Conservation (phyloP, 2,329 filamentous ascomycete genomes). For the Monosporascus sp. region DNA sequence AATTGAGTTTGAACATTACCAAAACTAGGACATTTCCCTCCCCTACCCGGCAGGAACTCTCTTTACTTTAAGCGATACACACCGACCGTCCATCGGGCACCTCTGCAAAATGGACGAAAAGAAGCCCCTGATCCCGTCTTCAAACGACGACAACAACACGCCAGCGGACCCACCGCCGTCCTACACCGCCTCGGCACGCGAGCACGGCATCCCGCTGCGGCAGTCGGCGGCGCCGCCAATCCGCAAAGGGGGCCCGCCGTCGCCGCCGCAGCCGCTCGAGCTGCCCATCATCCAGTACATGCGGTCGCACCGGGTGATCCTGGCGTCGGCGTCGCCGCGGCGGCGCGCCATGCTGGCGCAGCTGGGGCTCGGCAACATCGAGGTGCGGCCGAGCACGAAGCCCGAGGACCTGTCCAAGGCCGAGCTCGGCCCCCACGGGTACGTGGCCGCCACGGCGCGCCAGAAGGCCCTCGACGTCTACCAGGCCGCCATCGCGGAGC, state of each 20-base stretch:
- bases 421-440: slow-evolving; percentile 74
- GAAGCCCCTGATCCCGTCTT: slow-evolving; percentile 10
- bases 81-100: background rate
- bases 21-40: too few species aligned
- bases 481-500: slow-evolving; percentile 36
- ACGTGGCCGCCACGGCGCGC: slow-evolving; percentile 81
- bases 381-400: slow-evolving; percentile 77
- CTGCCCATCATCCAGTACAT: slow-evolving; percentile 76
- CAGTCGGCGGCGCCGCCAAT: slow-evolving; percentile 9
- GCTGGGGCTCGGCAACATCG: slow-evolving; percentile 76
- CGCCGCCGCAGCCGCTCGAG: slow-evolving; percentile 60
- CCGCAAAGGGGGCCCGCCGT: slow-evolving; percentile 18
- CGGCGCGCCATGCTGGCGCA: slow-evolving; percentile 76
- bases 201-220: slow-evolving; percentile 28
- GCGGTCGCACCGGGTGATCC: slow-evolving; percentile 74
- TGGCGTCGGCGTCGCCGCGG: slow-evolving; percentile 85
- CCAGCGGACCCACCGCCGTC: slow-evolving; percentile 40
- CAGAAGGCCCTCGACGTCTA: slow-evolving; percentile 78
- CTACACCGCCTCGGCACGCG: slow-evolving; percentile 37
- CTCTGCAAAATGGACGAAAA: slow-evolving; percentile 17
- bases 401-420: slow-evolving; percentile 82
- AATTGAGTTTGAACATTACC: too few species aligned
- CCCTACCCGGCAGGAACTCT: too few species aligned
- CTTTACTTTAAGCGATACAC: too few species aligned
- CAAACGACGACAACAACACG: slow-evolving; percentile 7